Evolutionary conservation across 371 early-diverging fungal genomes (phyloP), one percentile per base, ranked within the genome.

Genomic region (Haplosporangium sp.): DNA sequence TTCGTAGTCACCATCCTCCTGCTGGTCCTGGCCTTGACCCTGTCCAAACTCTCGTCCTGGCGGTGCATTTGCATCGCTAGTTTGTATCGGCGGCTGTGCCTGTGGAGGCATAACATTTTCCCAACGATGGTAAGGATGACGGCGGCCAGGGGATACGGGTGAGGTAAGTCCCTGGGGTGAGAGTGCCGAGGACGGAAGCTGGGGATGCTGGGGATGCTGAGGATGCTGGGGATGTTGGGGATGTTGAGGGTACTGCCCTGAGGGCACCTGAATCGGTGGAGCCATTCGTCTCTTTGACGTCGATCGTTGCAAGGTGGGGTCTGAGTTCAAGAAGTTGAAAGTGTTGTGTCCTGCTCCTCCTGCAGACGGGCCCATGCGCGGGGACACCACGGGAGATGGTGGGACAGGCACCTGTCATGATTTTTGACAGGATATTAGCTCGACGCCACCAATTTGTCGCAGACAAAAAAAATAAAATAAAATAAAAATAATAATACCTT

Each of bases 1-100:
- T 38, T 79, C 79, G 36, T 72, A 48, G 50, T 79, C 79, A 4
- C 79, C 79, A 47, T 79, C 79, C 37, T 79, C 73, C 5, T 79
- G 80, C 0, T 79, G 69, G 23, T 67, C 80, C 69, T 79, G 80
- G 5, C 66, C 73, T 47, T 79, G 73, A 20, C 80, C 80, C 16
- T 76, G 77, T 13, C 46, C 75, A 48, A 21, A 20, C 36, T 74
- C 73, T 20, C 21, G 40, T 42, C 67, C 67, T n/a, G 46, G 20
- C 8, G 55, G 48, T 11, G 51, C 48, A 20, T 37, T 21, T 14
- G 29, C 42, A 5, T 73, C 67, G 20, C 56, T 56, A 51, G 37
- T 8, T 13, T 38, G 51, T 0, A 38, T 47, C 29, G 29, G 29
- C 4, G 29, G 29, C 29, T 29, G 29, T 29, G 11, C 53, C 9